These are phyloP conservation scores for Mycena galericulata DNA, from an alignment of 768 basidiomycete species.

Conservation along the genomic window DNA sequence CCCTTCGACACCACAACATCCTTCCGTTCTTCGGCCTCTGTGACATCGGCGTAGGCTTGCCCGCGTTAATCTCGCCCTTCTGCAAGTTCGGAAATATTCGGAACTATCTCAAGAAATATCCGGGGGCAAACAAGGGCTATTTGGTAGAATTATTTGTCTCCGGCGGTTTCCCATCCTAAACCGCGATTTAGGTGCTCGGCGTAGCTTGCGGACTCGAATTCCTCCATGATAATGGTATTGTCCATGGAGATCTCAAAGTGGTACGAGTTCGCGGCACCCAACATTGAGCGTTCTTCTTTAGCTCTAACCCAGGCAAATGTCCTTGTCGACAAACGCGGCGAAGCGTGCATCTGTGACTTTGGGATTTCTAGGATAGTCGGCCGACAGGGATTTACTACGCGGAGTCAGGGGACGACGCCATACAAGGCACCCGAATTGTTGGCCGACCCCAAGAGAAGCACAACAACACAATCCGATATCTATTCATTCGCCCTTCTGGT, in stretches of 20 bases:
- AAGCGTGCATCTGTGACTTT: conserved; percentile 10
- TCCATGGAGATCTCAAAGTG: conserved; percentile 13
- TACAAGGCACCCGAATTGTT: conserved; percentile 12
- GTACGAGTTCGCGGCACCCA: conserved; percentile 1
- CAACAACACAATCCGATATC: conserved; percentile 11
- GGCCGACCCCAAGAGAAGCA: conserved; percentile 3
- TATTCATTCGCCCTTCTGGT: conserved; percentile 11
- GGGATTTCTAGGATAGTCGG: conserved; percentile 5
- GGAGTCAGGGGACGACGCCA: conserved; percentile 5
- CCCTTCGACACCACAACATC: conserved; percentile 18
- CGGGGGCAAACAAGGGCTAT: conserved; percentile 13
- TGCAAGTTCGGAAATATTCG: conserved; percentile 18
- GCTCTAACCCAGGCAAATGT: conserved; percentile 7
- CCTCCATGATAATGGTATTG: conserved; percentile 3
- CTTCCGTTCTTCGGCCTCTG: conserved; percentile 17
- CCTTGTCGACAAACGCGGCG: conserved; percentile 5
- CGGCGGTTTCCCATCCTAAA: conserved; percentile 4
- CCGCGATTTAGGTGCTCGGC: conserved; percentile 13
- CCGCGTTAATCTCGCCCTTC: conserved; percentile 17
- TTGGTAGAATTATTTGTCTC: conserved; percentile 13
- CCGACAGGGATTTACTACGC: conserved; percentile 4
- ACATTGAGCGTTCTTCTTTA: not conserved
- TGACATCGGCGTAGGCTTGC: conserved; percentile 16
- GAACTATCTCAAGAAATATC: conserved; percentile 18
- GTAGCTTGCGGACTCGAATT: conserved; percentile 11